Evolutionary conservation across 345 rosid species (phyloP).

Genomic region (Sapria himalayana): DNA sequence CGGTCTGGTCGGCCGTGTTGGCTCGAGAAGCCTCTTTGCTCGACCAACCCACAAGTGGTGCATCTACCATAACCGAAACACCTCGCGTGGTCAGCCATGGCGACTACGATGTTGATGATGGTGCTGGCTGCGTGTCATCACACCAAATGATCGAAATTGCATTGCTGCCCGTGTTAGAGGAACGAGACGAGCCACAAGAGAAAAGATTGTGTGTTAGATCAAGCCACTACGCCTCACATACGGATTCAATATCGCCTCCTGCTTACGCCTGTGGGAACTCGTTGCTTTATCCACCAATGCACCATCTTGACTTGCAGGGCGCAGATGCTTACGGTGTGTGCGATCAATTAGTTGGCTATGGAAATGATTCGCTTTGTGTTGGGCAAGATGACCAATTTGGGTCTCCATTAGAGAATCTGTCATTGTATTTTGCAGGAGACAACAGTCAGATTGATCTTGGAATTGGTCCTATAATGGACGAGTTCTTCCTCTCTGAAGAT

Average conservation of each 20-base stretch:
- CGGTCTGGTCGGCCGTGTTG: conserved; percentile 88
- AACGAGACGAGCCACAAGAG: conserved; percentile 18
- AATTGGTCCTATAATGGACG: no score
- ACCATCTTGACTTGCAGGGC: conserved; percentile 23
- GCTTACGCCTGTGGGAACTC: conserved; percentile 39
- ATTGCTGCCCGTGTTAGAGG: conserved; percentile 12
- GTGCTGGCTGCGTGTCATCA: conserved; percentile 69
- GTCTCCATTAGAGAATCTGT: conserved; percentile 27
- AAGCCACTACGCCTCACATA: conserved; percentile 31
- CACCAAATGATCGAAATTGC: conserved; percentile 27
- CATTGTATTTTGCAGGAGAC: conserved; percentile 20
- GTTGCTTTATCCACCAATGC: conserved; percentile 23
- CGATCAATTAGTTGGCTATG: conserved; percentile 25
- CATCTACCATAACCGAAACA: conserved; percentile 57
- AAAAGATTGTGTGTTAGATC: conserved; percentile 25
- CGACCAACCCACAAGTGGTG: conserved; percentile 64
- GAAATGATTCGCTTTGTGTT: conserved; percentile 22
- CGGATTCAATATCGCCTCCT: conserved; percentile 18
- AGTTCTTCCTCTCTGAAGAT: no score
- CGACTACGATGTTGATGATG: conserved; percentile 70
- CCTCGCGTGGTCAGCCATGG: conserved; percentile 38
- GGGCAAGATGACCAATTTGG: conserved; percentile 43
- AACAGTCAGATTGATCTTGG: conserved; percentile 15
- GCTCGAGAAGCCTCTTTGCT: conserved; percentile 61
- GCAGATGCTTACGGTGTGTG: conserved; percentile 24